A percentile compares a stretch with the other conserved stretches of the same genome.
phyloP scores from a whole-genome alignment of 805 yeast species.

The Kregervanrija delftensis region DNA sequence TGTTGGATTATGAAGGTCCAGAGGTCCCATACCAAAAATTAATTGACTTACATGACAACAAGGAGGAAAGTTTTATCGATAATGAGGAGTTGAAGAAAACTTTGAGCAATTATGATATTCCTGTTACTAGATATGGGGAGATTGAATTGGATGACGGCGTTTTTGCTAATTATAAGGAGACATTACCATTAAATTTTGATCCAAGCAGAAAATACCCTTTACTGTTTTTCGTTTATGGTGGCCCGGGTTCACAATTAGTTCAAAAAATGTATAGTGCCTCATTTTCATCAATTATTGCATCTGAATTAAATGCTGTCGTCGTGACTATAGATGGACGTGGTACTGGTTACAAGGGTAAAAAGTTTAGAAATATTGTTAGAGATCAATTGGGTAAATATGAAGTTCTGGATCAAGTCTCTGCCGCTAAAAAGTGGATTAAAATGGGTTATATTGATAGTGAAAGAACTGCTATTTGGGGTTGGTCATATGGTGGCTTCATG shows the following conservation, averaged over 20 bases:
- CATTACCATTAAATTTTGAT: slow-evolving; percentile 70
- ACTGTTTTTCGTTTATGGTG: slow-evolving; percentile 87
- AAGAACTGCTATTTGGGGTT: slow-evolving; percentile 88
- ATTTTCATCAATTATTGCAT: slow-evolving; percentile 71
- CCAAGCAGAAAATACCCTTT: slow-evolving; percentile 64
- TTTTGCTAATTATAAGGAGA: slow-evolving; percentile 56
- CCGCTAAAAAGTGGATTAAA: slow-evolving; percentile 65
- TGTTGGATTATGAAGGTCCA: slow-evolving; percentile 75
- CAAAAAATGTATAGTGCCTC: slow-evolving; percentile 48
- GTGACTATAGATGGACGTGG: slow-evolving; percentile 97
- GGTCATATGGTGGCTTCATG: slow-evolving; percentile 96
- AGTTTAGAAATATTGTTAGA: slow-evolving; percentile 72
- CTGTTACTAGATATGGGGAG: slow-evolving; percentile 46
- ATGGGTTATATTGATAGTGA: slow-evolving; percentile 59
- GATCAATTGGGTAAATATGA: slow-evolving; percentile 79
- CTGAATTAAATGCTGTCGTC: slow-evolving; percentile 75
- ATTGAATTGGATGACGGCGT: slow-evolving; percentile 37
- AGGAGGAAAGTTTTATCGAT: slow-evolving; percentile 36
- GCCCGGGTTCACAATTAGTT: slow-evolving; percentile 90
- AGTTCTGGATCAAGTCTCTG: slow-evolving; percentile 78
- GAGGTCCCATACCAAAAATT: slow-evolving; percentile 71
- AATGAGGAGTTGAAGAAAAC: slow-evolving; percentile 37
- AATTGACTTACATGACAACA: slow-evolving; percentile 40
- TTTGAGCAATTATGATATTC: slow-evolving; percentile 45
- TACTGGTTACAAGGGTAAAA: slow-evolving; percentile 81